Evolutionary conservation across 345 rosid species (phyloP), one percentile per base, ranked within the genome.

Genomic region (Tarenaya hassleriana): DNA sequence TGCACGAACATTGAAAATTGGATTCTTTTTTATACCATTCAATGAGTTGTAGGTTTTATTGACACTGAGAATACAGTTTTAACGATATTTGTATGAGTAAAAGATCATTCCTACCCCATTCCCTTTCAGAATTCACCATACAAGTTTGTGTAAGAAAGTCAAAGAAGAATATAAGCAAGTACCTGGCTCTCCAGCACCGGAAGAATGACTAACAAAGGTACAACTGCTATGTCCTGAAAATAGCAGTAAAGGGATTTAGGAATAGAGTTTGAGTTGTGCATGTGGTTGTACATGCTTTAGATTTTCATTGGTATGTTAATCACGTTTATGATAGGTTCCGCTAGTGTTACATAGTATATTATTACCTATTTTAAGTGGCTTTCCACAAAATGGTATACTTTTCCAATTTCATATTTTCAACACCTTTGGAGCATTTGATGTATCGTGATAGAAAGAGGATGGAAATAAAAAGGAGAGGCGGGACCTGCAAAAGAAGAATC

Each of bases 101-200:
- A n/a, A n/a, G n/a, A n/a, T n/a, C n/a, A n/a, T n/a, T n/a, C n/a
- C n/a, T n/a, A n/a, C n/a, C n/a, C n/a, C n/a, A n/a, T n/a, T n/a
- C n/a, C n/a, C n/a, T n/a, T n/a, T n/a, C n/a, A n/a, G n/a, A n/a
- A n/a, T n/a, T n/a, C n/a, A n/a, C n/a, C n/a, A n/a, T n/a, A n/a
- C n/a, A n/a, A n/a, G n/a, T n/a, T 2, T 17, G 7, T 16, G 44
- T n/a, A 42, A 19, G 34, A 16, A 50, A 38, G 14, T 4, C 40
- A 29, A 50, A 50, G 19, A 60, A 61, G 55, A 17, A 4, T 17
- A 8, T n/a, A 39, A 41, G 20, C 17, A 60, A 44, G 10, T 73
- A 87, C 96, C 98, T 87, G 96, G 68, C 81, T 82, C 71, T 91
- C 96, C 49, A 91, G 76, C 27, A 91, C 85, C 8, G 96, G 96